Evolutionary conservation across 257 asterid species (phyloP), one percentile per base, ranked within the genome.

Genomic region (Datura wrightii): DNA sequence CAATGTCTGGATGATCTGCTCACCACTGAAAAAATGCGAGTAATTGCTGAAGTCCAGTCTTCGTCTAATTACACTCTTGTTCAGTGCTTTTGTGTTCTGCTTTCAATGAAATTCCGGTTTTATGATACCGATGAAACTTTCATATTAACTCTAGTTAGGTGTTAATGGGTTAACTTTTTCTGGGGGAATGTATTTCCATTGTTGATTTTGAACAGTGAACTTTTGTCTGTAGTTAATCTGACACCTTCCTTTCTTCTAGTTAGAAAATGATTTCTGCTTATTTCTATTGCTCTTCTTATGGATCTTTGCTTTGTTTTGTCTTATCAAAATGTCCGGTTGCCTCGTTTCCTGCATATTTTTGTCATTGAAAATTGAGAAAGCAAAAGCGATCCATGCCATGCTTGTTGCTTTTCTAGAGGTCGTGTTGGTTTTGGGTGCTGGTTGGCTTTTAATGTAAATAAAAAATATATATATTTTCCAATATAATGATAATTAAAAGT

Each of bases 1-100:
- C 83, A 87, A 89, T 52, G 34, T 92, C 13, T 95, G 98, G 98
- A 82, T 92, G 4, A 89, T 95, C 82, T 87, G 92, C 90, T 1
- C 93, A 0, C 88, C 93, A 1, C 24, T 88, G 0, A 86, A 88
- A 90, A 88, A 86, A 82, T 16, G 78, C 19, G 86, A 69, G 8
- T 69, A 66, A 65, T 65, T 62, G 69, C 69, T 10, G 7, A 24
- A 4, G 41, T 62, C 16, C 70, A 62, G 0, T 39, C 4, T 18
- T 18, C n/a, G 44, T 7, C 8, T 19, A 44, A 31, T 3, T 19
- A 9, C 56, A 53, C 15, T 60, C 34, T 41, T 16, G n/a, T 72
- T 72, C 6, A 44, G 37, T 19, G 4, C 37, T 10, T 71, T 46
- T 44, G 6, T 8, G 0, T 62, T 13, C 42, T 74, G 42, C 19